These are phyloP conservation scores for Trichosporon faecale DNA, from an alignment of 1,284 basidiomycete species.

Conservation along the genomic window DNA sequence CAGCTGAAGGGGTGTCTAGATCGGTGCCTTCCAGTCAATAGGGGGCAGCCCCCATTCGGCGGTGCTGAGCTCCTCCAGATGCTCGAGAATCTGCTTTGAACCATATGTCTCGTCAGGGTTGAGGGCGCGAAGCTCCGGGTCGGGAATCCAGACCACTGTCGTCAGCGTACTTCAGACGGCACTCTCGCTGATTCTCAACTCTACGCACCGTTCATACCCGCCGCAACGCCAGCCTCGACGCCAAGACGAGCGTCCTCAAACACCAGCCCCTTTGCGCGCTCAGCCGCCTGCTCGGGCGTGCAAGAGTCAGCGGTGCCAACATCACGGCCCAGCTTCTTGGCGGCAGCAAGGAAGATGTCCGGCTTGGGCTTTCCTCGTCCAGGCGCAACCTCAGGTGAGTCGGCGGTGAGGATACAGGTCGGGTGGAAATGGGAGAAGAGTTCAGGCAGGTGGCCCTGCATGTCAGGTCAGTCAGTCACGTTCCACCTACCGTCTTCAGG, in stretches of 20 bases:
- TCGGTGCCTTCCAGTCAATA: constrained; percentile 11
- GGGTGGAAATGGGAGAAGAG: constrained; percentile 49
- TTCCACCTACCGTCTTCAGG: constrained; percentile 45
- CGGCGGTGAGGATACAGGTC: constrained; percentile 46
- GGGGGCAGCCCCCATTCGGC: constrained; percentile 47
- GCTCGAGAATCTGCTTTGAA: constrained; percentile 39
- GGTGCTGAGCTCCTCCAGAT: constrained; percentile 45
- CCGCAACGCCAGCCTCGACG: constrained; percentile 47
- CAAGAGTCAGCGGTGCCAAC: constrained; percentile 44
- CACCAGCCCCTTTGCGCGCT: constrained; percentile 45
- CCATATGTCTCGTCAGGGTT: constrained; percentile 44
- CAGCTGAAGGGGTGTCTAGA: not conserved
- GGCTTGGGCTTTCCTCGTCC: constrained; percentile 50
- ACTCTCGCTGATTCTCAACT: not conserved
- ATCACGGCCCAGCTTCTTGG: constrained; percentile 44
- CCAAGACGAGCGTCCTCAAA: constrained; percentile 52
- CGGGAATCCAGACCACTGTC: constrained; percentile 52
- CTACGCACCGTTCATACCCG: constrained; percentile 51
- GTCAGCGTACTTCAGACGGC: not conserved
- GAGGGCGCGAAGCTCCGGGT: constrained; percentile 43
- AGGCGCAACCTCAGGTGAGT: constrained; percentile 46
- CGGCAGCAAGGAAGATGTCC: constrained; percentile 53
- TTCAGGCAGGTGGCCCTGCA: constrained; percentile 48
- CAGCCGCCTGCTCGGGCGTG: constrained; percentile 36
- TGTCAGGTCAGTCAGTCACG: not conserved